Base-by-base conservation (phyloP, 495 filamentous ascomycete species). In the Oidiodendron maius region DNA sequence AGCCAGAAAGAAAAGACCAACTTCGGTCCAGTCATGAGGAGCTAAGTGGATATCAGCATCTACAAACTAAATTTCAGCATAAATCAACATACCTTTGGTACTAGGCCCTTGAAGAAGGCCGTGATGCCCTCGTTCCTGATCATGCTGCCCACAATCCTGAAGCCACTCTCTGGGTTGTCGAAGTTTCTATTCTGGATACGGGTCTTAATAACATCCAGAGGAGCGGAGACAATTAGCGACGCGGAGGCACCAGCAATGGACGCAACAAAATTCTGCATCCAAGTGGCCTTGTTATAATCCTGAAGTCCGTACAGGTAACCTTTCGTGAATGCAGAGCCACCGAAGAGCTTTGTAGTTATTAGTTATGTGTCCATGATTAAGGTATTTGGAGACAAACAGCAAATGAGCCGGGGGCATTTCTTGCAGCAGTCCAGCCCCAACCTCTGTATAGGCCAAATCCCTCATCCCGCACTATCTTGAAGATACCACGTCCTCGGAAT, bases 1-100 rank as follows among this genome's bases (percentile, higher is more conserved):
- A 99, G 78, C 93, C 93, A 99, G 81, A 99, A 99, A 56, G 90
- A 96, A 78, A 98, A 98, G 48, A 96, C 91, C 43, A 98, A 74
- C 78, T 98, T 98, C 52, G 93, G 93, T 24, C 93, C 93, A 17
- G 93, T 98, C 91, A 97, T 97, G 59, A 98, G 74, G 54, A 98
- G 78, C 81, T 79, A 48, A n/a, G 37, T 15, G 23, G 10, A 26
- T 38, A 28, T 61, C 42, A 61, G 55, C 18, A 45, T 36, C 38
- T 5, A 12, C 20, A 20, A 3, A 40, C 17, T 12, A 21, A 12
- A 17, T 40, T 12, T 12, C n/a, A 21, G 16, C 15, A 40, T 4
- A 20, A 9, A 20, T 13, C 16, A 8, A 36, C 61, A 51, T 62
- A 76, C 75, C 72, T 99, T 99, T 43, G 93, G 93, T 37, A 87